Conservation (phyloP, 352 stramenopile genomes). For the Blastocystis sp. region DNA sequence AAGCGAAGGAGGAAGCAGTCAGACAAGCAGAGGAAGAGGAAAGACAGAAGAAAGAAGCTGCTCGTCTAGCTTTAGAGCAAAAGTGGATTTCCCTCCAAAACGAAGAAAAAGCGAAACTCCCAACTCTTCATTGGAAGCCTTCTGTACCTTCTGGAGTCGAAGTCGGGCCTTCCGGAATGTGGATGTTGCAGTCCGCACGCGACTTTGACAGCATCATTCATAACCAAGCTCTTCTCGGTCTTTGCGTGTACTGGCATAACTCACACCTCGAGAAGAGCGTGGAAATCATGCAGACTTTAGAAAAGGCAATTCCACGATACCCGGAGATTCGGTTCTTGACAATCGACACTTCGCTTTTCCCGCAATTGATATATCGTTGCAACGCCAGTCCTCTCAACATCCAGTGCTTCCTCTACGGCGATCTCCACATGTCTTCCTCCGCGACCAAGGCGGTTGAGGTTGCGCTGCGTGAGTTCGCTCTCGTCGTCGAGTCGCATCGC, state of each 20-base stretch:
- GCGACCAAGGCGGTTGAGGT: not conserved
- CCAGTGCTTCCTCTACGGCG: not conserved
- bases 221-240: not conserved
- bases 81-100: not conserved
- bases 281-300: not conserved
- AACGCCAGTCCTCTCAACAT: not conserved
- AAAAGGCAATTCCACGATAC: not conserved
- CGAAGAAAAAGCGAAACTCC: not conserved
- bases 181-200: not conserved
- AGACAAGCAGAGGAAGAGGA: not conserved
- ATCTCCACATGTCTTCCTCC: not conserved
- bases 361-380: not conserved
- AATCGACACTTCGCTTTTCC: not conserved
- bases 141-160: not conserved
- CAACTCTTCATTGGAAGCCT: not conserved
- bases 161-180: not conserved
- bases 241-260: conserved; percentile 19
- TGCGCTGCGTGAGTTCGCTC: not conserved
- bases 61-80: not conserved
- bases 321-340: not conserved
- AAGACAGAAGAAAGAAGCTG: not conserved
- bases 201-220: not conserved
- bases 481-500: not conserved
- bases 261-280: not conserved
- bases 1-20: not conserved